These are phyloP conservation scores for Syncephalastrum contaminatum DNA, from an alignment of 371 early-diverging fungal genomes.

Conservation along the genomic window DNA sequence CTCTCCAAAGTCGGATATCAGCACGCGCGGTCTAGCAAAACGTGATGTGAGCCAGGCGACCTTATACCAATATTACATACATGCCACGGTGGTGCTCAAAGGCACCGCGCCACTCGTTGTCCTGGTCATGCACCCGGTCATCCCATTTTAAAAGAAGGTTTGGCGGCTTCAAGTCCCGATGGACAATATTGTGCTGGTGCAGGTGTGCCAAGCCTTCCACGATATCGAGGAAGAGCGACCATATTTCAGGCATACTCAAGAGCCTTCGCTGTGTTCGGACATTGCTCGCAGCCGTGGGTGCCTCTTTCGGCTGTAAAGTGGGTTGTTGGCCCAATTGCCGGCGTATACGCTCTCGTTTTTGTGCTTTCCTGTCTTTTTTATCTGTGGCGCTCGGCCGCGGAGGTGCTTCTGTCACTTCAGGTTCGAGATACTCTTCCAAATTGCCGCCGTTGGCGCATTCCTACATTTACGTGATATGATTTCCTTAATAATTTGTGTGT, in stretches of 20 bases:
- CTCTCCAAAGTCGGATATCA: conserved; percentile 96
- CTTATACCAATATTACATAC: background rate
- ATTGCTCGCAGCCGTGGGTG: background rate
- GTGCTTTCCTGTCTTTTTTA: conserved; percentile 22
- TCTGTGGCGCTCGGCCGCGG: conserved; percentile 4
- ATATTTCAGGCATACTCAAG: conserved; percentile 72
- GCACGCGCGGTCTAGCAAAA: conserved; percentile 65
- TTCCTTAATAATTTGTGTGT: background rate
- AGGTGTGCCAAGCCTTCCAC: conserved; percentile 86
- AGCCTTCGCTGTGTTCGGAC: conserved; percentile 27
- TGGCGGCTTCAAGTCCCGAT: conserved; percentile 91
- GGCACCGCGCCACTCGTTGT: conserved; percentile 24
- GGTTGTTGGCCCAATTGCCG: conserved; percentile 21
- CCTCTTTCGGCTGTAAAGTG: conserved; percentile 1
- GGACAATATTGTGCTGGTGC: conserved; percentile 79
- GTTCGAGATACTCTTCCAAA: conserved; percentile 86
- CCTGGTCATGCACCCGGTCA: conserved; percentile 24
- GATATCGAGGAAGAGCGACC: conserved; percentile 85
- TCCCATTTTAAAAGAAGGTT: conserved; percentile 83
- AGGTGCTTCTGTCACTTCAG: background rate
- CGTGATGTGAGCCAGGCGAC: background rate
- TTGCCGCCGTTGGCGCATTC: conserved; percentile 97
- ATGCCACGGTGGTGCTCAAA: conserved; percentile 20
- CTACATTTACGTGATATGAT: conserved; percentile 4
- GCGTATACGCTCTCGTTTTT: conserved; percentile 39